Conservation (phyloP, 2,329 filamentous ascomycete species). For the Claviceps arundinis region DNA sequence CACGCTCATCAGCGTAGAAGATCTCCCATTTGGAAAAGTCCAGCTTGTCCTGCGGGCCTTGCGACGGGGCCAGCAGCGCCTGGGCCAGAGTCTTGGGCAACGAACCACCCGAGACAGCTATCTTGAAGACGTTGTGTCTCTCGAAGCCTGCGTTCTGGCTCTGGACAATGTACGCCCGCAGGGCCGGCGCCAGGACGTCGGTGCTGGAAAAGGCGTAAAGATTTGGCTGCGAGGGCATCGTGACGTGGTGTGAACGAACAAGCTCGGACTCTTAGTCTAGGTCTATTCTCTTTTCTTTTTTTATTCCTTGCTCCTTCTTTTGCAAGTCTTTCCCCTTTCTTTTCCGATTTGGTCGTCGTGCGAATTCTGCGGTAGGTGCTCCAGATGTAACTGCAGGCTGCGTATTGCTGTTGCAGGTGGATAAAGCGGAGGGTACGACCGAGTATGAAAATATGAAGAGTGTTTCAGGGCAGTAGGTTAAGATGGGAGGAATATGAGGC, state of each 20-base stretch:
- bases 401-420: not conserved
- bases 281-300: not conserved
- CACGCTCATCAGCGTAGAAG: slow-evolving; percentile 96
- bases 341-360: not conserved
- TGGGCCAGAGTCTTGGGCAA: slow-evolving; percentile 78
- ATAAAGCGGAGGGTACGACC: not conserved
- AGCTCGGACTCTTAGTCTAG: not conserved
- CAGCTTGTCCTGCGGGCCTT: slow-evolving; percentile 45
- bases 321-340: not conserved
- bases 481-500: too few relatives aligned
- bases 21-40: slow-evolving; percentile 88
- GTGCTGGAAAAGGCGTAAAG: slow-evolving; percentile 69
- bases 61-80: slow-evolving; percentile 53
- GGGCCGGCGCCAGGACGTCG: slow-evolving; percentile 57
- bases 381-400: not conserved
- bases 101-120: slow-evolving; percentile 87
- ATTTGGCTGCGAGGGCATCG: slow-evolving; percentile 44
- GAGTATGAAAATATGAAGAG: too few relatives aligned
- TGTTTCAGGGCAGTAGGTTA: too few relatives aligned
- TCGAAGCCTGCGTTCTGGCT: slow-evolving; percentile 66
- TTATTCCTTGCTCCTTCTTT: not conserved
- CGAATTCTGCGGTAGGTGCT: not conserved
- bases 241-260: not conserved
- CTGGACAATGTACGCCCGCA: slow-evolving; percentile 72
- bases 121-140: slow-evolving; percentile 76